Percentiles rank a stretch among this genome's conserved stretches.
phyloP scores from a whole-genome alignment of 129 eudicot genomes.

The Artemisia argyi region DNA sequence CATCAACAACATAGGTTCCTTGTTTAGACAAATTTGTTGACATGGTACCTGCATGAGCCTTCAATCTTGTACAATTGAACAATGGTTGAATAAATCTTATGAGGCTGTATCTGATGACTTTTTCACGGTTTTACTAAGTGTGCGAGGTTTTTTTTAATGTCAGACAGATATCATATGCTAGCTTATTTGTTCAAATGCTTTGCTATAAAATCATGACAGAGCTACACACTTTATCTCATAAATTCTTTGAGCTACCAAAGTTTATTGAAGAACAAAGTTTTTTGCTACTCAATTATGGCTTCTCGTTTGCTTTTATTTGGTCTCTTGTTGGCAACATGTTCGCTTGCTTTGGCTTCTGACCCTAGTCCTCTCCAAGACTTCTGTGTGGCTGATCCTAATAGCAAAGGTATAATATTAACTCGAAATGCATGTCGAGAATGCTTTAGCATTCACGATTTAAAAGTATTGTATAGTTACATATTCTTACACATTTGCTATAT shows the following conservation, averaged over 20 bases:
- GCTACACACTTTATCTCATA: constrained; percentile 5
- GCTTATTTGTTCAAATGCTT: neutral
- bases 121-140: constrained; percentile 2
- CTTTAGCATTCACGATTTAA: neutral
- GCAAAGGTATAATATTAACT: constrained; percentile 11
- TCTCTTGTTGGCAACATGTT: constrained; percentile 20
- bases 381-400: constrained; percentile 34
- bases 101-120: constrained; percentile 16
- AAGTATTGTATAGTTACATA: neutral
- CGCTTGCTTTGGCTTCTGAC: constrained; percentile 27
- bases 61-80: neutral
- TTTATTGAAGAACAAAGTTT: neutral
- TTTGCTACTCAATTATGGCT: constrained; percentile 5
- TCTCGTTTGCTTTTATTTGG: constrained; percentile 23
- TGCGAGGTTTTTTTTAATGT: neutral
- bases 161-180: neutral
- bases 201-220: constrained; percentile 18
- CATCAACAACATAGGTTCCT: constrained; percentile 46
- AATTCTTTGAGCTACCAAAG: constrained; percentile 4
- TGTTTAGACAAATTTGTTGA: constrained; percentile 37
- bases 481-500: neutral
- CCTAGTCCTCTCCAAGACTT: constrained; percentile 40
- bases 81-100: neutral
- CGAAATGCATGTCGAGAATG: neutral
- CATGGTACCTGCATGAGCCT: neutral